Conservation (phyloP, 306 rosid species). For the Quercus cerris region DNA sequence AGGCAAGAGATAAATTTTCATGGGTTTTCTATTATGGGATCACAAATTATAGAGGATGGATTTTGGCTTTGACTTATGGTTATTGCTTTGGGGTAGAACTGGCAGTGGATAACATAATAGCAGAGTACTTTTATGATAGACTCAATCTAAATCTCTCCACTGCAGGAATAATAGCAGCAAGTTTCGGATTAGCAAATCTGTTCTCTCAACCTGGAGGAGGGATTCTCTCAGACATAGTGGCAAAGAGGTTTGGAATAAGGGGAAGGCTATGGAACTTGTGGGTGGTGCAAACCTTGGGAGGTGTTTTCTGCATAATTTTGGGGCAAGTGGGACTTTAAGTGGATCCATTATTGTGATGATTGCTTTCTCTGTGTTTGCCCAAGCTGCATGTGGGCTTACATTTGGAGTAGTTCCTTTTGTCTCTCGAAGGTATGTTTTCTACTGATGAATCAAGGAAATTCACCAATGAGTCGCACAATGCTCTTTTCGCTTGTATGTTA, state of each 20-base stretch:
- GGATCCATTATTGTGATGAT: slow-evolving; percentile 65
- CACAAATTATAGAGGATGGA: slow-evolving; percentile 79
- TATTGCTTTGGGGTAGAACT: slow-evolving; percentile 90
- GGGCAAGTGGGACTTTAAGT: slow-evolving; percentile 49
- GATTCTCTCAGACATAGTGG: slow-evolving; percentile 51
- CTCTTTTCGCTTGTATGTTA: too few relatives aligned
- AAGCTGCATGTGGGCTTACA: slow-evolving; percentile 92
- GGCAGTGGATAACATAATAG: slow-evolving; percentile 70
- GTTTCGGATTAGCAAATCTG: slow-evolving; percentile 69
- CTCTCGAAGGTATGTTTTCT: slow-evolving; percentile 62
- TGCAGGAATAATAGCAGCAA: slow-evolving; percentile 77
- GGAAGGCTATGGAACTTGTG: slow-evolving; percentile 82
- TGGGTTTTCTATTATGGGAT: slow-evolving; percentile 46
- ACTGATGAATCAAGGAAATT: too few relatives aligned
- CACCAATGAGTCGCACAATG: too few relatives aligned
- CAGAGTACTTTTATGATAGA: slow-evolving; percentile 77
- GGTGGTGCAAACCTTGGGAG: slow-evolving; percentile 65
- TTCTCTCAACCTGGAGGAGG: slow-evolving; percentile 82
- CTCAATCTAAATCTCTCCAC: slow-evolving; percentile 63
- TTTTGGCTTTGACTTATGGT: slow-evolving; percentile 73
- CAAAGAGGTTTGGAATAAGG: slow-evolving; percentile 72
- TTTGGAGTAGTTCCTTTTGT: slow-evolving; percentile 85
- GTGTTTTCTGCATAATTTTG: slow-evolving; percentile 58
- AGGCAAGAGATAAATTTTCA: slow-evolving; percentile 51
- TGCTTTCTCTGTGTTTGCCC: slow-evolving; percentile 66